A percentile compares a stretch with the other conserved stretches of the same genome.
phyloP scores from a whole-genome alignment of 345 rosid genomes.

The Melaleuca alternifolia region DNA sequence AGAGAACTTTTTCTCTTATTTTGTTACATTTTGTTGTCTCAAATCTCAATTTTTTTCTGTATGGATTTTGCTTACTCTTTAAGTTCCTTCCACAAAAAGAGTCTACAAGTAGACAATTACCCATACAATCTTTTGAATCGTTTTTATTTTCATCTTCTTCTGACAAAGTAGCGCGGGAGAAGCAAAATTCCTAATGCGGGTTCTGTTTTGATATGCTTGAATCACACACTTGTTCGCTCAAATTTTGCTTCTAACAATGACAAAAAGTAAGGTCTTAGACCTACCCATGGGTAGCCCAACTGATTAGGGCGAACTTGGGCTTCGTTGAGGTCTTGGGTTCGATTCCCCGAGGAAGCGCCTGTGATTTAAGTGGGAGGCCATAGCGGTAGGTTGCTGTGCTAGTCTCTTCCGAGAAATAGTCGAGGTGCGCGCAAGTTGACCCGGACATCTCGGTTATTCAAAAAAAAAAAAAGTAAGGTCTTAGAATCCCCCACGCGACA shows the following conservation, averaged over 20 bases:
- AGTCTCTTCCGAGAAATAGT: too few species aligned
- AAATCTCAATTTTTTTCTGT: background rate
- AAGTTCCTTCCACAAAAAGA: background rate
- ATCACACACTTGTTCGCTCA: background rate
- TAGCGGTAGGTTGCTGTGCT: too few species aligned
- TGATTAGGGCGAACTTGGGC: too few species aligned
- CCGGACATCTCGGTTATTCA: too few species aligned
- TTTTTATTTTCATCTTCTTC: background rate
- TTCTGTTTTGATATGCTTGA: background rate
- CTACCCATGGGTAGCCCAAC: too few species aligned
- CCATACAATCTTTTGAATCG: background rate
- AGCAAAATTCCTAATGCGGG: background rate
- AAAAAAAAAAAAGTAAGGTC: too few species aligned
- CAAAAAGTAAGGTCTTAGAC: background rate
- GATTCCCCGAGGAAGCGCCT: too few species aligned
- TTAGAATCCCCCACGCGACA: background rate
- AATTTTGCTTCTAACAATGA: background rate
- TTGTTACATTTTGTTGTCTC: background rate
- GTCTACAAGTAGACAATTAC: background rate
- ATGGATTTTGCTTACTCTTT: background rate
- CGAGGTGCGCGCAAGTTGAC: too few species aligned
- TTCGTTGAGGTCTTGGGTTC: too few species aligned
- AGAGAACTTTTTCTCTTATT: background rate
- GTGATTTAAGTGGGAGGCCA: too few species aligned
- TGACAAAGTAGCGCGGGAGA: background rate